Evolutionary conservation across 352 stramenopile genomes (phyloP).

Genomic region (Blastocystis sp.): DNA sequence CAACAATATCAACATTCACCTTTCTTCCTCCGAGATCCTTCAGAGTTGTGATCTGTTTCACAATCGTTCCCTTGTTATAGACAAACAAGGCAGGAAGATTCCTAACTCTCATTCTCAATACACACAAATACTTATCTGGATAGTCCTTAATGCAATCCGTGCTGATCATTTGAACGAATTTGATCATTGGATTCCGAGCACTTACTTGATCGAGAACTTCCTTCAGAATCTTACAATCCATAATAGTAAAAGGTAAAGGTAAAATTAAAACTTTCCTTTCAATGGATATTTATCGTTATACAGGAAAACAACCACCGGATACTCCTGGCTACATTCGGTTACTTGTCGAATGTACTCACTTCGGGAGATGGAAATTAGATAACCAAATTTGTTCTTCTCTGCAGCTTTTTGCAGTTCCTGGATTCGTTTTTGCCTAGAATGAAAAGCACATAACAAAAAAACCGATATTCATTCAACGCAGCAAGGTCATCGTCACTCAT

Average conservation of each 20-base stretch:
- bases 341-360: conserved; percentile 83
- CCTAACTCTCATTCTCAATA: conserved; percentile 33
- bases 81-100: conserved; percentile 85
- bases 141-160: conserved; percentile 83
- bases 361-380: conserved; percentile 81
- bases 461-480: conserved; percentile 61
- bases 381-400: conserved; percentile 74
- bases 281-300: conserved; percentile 72
- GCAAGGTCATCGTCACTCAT: conserved; percentile 61
- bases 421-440: conserved; percentile 58
- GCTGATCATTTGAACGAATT: conserved; percentile 84
- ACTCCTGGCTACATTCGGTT: conserved; percentile 77
- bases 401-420: conserved; percentile 51
- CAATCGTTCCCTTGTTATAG: conserved; percentile 78
- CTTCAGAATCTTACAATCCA: conserved; percentile 83
- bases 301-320: conserved; percentile 77
- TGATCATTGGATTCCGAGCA: conserved; percentile 78
- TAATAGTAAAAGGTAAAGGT: conserved; percentile 64
- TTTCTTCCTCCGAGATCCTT: conserved; percentile 73
- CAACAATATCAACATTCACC: conserved; percentile 67
- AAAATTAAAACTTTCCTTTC: not conserved
- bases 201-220: conserved; percentile 75
- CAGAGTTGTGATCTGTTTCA: conserved; percentile 79
- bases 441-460: too few species aligned
- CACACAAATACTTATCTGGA: conserved; percentile 68